Evolutionary conservation across 169 alveolate species (phyloP).

Genomic region (Eimeria necatrix): DNA sequence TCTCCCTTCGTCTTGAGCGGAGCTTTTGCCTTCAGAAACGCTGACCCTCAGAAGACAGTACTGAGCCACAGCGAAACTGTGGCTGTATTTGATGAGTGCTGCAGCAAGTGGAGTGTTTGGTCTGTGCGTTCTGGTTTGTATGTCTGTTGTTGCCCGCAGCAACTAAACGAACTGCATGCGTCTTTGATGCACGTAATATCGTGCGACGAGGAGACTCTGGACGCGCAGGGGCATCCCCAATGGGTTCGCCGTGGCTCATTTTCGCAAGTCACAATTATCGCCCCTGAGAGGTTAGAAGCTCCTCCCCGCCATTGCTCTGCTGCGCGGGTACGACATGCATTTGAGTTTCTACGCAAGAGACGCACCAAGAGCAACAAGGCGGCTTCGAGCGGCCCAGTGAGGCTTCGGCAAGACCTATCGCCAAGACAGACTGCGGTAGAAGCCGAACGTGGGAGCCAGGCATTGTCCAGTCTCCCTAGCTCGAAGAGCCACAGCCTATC

Average conservation of each 20-base stretch:
- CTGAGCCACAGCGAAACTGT: no score
- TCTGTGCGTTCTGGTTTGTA: not conserved
- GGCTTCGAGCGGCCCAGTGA: not conserved
- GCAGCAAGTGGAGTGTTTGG: not conserved
- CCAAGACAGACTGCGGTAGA: not conserved
- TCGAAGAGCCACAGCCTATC: not conserved
- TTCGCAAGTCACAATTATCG: conserved; percentile 14
- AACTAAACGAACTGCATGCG: conserved; percentile 55
- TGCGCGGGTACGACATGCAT: conserved; percentile 50
- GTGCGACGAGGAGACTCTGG: conserved; percentile 66
- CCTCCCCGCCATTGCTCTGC: conserved; percentile 70
- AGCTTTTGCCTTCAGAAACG: conserved; percentile 44
- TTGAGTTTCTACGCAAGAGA: conserved; percentile 45
- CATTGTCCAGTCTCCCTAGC: not conserved
- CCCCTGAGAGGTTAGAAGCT: conserved; percentile 56
- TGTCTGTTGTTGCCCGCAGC: conserved; percentile 41
- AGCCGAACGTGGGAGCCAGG: not conserved
- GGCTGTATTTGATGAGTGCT: no score
- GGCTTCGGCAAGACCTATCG: not conserved
- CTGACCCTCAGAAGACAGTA: no score
- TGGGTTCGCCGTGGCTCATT: conserved; percentile 42
- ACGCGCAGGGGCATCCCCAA: conserved; percentile 59
- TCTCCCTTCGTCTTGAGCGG: not conserved
- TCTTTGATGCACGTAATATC: conserved; percentile 36
- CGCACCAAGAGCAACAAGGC: conserved; percentile 21